Evolutionary conservation across 108 stramenopile species (phyloP).

Genomic region (Fistulifera solaris): DNA sequence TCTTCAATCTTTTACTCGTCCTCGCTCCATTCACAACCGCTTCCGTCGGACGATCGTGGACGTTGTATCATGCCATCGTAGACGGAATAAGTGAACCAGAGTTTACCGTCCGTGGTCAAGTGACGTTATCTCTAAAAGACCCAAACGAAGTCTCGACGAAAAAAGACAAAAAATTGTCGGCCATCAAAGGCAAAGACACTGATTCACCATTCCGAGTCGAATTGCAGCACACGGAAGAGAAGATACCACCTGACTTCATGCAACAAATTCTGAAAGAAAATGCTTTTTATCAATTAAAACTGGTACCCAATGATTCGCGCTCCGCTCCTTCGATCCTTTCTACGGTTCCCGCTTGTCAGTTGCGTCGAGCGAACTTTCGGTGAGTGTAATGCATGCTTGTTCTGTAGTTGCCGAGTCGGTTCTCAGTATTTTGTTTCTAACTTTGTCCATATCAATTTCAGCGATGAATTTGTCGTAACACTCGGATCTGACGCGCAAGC

Average conservation of each 20-base stretch:
- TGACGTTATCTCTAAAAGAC: slow-evolving; percentile 6
- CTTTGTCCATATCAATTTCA: no score
- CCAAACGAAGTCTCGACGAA: slow-evolving; percentile 4
- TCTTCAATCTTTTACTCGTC: no score
- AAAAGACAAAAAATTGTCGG: slow-evolving; percentile 1
- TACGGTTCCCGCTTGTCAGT: slow-evolving; percentile 44
- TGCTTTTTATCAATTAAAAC: slow-evolving; percentile 37
- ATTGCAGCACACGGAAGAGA: neutral
- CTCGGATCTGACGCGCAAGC: slow-evolving; percentile 41
- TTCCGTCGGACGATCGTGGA: slow-evolving; percentile 15
- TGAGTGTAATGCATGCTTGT: neutral
- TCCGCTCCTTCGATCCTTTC: slow-evolving; percentile 16
- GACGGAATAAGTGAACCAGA: slow-evolving; percentile 12
- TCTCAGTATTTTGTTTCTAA: neutral
- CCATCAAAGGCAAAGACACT: slow-evolving; percentile 1
- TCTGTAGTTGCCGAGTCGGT: neutral
- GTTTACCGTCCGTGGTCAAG: slow-evolving; percentile 17
- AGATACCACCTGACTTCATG: slow-evolving; percentile 4
- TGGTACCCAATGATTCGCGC: slow-evolving; percentile 15
- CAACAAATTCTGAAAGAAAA: slow-evolving; percentile 8
- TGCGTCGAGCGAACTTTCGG: slow-evolving; percentile 49
- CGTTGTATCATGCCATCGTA: slow-evolving; percentile 27
- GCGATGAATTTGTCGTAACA: slow-evolving; percentile 62
- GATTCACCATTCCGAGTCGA: neutral
- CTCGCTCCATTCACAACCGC: no score